Evolutionary conservation across 1,284 basidiomycete species (phyloP), one percentile per base, ranked within the genome.

Genomic region (Coniferiporia sulphurascens): DNA sequence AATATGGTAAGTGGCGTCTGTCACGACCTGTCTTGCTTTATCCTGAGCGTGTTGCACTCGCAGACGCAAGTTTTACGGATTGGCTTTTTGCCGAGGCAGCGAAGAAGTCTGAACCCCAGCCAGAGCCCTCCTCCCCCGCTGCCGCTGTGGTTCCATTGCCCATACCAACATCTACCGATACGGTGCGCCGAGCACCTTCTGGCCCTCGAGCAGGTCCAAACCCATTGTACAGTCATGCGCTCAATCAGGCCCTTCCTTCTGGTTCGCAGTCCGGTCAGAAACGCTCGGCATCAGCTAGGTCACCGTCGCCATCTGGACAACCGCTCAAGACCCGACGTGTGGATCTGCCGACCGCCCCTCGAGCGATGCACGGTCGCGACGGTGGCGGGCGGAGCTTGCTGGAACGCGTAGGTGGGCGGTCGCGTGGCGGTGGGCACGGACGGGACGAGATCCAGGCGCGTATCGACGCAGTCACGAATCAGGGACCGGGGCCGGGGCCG

Each of bases 61-160:
- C 64, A 89, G 90, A 93, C 67, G 73, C 81, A 52, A 83, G 76
- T 62, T 93, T 94, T 70, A 91, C 90, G 21, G 84, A 88, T 60
- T 94, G 91, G 91, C 73, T 94, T 27, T 94, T 94, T 68, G 72
- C 75, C 34, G 87, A 90, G 70, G 89, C 88, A 35, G 82, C 84
- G 9, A 89, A 87, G 70, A 86, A 66, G 17, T 63, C 70, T 46
- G 58, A 70, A n/a, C 66, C 74, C 21, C 63, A 76, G 45, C 63
- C 73, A n/a, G 73, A 71, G 59, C 66, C 74, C 22, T 67, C 77
- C 4, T 70, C 73, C 13, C 53, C 65, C 67, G 43, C 66, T 71
- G 54, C 58, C 8, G 46, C 49, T 17, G 52, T 22, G n/a, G 38
- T 52, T 15, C 46, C 22, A 43, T 46, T 19, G 27, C 13, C 6